These are phyloP conservation scores for Teunomyces panamensis DNA, from an alignment of 805 yeast genomes.

Conservation along the genomic window DNA sequence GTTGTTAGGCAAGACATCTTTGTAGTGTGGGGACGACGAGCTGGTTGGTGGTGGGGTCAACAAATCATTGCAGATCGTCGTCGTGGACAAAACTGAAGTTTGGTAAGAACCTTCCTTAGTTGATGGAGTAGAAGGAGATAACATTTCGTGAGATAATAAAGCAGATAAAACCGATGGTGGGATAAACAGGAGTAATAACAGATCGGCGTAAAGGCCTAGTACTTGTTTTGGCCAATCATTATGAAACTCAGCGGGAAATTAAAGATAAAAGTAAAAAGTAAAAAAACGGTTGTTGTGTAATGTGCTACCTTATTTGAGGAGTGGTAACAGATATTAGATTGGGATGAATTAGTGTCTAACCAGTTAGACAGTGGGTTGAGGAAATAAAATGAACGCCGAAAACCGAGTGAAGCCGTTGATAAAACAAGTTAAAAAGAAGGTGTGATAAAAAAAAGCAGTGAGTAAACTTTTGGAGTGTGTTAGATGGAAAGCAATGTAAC, in stretches of 20 bases:
- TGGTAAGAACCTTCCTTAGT: background rate
- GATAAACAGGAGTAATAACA: background rate
- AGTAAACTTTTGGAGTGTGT: background rate
- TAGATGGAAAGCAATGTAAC: background rate
- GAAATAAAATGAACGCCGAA: slow-evolving; percentile 2
- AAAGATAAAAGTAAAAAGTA: background rate
- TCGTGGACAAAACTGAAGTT: background rate
- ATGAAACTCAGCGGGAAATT: background rate
- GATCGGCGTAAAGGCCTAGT: background rate
- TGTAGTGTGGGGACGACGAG: slow-evolving; percentile 10
- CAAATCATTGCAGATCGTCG: slow-evolving; percentile 3
- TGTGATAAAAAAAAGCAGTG: background rate
- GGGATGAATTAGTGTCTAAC: background rate
- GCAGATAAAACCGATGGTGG: slow-evolving; percentile 1
- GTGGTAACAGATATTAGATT: background rate
- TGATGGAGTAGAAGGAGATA: slow-evolving; percentile 2
- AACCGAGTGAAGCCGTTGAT: background rate
- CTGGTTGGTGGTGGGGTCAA: slow-evolving; percentile 18
- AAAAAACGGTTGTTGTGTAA: background rate
- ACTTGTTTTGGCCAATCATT: background rate
- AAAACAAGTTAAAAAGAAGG: background rate
- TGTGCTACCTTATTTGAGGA: background rate
- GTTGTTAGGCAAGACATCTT: slow-evolving; percentile 30
- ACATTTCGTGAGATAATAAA: background rate
- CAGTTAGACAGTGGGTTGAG: background rate